Evolutionary conservation across 2,329 filamentous ascomycete species (phyloP), one percentile per base, ranked within the genome.

Genomic region (Microsporum canis): DNA sequence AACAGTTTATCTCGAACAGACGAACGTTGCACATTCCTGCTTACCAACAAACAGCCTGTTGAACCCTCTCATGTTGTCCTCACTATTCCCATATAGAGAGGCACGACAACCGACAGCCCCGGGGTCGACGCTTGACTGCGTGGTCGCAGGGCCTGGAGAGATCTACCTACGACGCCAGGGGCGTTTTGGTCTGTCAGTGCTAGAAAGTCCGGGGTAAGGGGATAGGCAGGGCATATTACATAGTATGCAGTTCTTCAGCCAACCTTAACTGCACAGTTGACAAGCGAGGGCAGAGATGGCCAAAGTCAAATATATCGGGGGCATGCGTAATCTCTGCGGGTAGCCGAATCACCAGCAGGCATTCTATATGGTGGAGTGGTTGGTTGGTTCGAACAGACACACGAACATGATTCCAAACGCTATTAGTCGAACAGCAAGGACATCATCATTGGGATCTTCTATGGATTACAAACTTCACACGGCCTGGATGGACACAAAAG

Each of bases 161-260:
- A 23, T 23, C 17, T 23, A 23, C 36, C 51, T 29, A 55, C 51
- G 31, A 8, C 31, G 29, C 36, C 31, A 55, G 51, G 51, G 51
- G 51, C 51, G 10, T 12, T 10, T 27, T n/a, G 51, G 14, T 34
- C 43, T 5, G n/a, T 17, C 27, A 17, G 51, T 31, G 45, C 23
- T 43, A 23, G n/a, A 53, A 23, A 55, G 51, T 55, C 51, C 14
- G 51, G 51, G 51, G 51, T 55, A 55, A 10, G 14, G 51, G 51
- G 51, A 36, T 7, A 31, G 4, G 12, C 45, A 31, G 27, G 45
- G 45, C 45, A 27, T 23, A 23, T n/a, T 43, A 5, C 51, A 55
- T 51, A 23, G 17, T 23, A 51, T 55, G 51, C 51, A 55, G 51
- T 38, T 55, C 51, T 55, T 53, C 49, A 53, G 39, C 51, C 51